Evolutionary conservation across 2,329 filamentous ascomycete genomes (phyloP).

Genomic region (Talaromyces sp.): DNA sequence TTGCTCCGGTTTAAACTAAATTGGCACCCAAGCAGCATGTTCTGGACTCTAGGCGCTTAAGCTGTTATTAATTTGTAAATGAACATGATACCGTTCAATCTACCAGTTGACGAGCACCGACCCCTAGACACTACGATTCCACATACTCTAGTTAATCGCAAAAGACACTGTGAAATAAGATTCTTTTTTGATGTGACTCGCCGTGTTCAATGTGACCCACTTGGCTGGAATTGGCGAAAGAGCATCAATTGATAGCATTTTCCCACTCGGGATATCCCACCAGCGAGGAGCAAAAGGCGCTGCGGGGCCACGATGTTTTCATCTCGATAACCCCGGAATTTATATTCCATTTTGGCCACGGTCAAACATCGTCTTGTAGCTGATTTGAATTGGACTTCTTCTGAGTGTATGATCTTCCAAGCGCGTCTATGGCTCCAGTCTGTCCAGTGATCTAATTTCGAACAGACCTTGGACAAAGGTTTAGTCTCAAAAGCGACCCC

Average conservation of each 20-base stretch:
- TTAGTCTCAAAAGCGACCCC: not conserved
- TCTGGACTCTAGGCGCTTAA: not conserved
- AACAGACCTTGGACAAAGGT: not conserved
- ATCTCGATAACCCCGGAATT: constrained; percentile 55
- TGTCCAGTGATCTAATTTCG: not conserved
- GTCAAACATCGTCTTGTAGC: constrained; percentile 41
- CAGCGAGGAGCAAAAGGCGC: constrained; percentile 28
- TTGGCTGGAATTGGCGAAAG: too few species aligned
- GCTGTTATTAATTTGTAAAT: too few species aligned
- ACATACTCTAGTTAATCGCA: too few species aligned
- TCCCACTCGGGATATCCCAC: not conserved
- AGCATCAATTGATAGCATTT: not conserved
- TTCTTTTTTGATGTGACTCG: too few species aligned
- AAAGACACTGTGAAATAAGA: too few species aligned
- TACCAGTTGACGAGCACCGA: too few species aligned
- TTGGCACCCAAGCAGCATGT: not conserved
- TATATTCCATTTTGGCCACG: constrained; percentile 55
- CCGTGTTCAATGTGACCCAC: too few species aligned
- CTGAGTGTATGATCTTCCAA: constrained; percentile 45
- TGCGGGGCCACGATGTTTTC: constrained; percentile 47
- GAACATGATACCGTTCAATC: too few species aligned
- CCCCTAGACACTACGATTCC: not conserved
- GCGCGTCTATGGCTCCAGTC: constrained; percentile 51
- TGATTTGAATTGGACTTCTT: constrained; percentile 52
- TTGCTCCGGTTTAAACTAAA: not conserved